Base-by-base conservation (phyloP, 306 rosid species). In the Erythrophleum fordii region DNA sequence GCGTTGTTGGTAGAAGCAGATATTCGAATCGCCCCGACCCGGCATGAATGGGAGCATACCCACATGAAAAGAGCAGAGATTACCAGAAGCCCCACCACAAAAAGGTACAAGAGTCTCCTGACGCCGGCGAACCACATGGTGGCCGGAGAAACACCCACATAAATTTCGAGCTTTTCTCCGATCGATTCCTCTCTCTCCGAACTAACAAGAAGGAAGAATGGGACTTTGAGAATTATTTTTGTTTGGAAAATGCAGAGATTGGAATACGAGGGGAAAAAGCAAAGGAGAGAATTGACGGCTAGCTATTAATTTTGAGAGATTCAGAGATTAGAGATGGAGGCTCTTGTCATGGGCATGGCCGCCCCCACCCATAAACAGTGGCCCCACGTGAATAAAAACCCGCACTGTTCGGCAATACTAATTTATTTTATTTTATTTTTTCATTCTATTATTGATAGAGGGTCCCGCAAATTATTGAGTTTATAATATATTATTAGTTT, bases 371-470 rank as follows among this genome's bases (percentile, higher is more conserved):
- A 48, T 56, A 44, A 51, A 39, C 90, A 65, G 64, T 90, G 96
- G 86, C 88, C 94, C 94, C 94, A 88, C 91, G 90, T 89, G 90
- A 89, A 73, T 75, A 49, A 46, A 67, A 44, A 37, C 65, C 86
- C 77, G 79, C 77, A 52, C 2, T 31, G 26, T 75, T 82, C 82
- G 77, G 59, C 59, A 58, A 46, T 37, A 11, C 67, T 35, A n/a
- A 34, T 77, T 61, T 72, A 8, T 52, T n/a, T 62, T 14, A 17
- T 9, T 17, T 35, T 1, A 6, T 34, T 62, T 2, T 31, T 66
- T 42, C 3, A 4, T 35, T 8, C 13, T 14, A 20, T 66, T 66
- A 20, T 66, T 35, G 28, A 61, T 20, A 8, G 3, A 29, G 48
- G 16, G 16, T 41, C 71, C 48, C 4, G 10, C 18, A 14, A 62